These are phyloP conservation scores for Nigrospora osmanthi DNA, from an alignment of 2,329 filamentous ascomycete genomes.

Conservation along the genomic window DNA sequence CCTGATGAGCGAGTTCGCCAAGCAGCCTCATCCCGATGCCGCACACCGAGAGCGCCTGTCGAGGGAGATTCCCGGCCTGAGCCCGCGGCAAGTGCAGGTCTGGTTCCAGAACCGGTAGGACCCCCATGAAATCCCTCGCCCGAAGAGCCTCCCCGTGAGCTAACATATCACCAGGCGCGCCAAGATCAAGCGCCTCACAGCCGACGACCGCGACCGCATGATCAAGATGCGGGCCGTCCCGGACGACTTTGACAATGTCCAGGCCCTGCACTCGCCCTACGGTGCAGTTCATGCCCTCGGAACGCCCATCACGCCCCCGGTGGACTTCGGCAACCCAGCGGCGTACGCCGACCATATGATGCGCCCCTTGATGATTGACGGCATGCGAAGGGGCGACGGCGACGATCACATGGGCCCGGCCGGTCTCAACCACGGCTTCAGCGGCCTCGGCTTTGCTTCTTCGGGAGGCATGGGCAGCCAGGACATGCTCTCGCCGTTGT, in stretches of 20 bases:
- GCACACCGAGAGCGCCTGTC: slow-evolving; percentile 82
- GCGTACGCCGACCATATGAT: slow-evolving; percentile 54
- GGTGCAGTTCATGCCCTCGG: slow-evolving; percentile 50
- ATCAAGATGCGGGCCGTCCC: slow-evolving; percentile 66
- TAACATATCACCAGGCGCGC: slow-evolving; percentile 42
- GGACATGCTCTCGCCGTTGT: slow-evolving; percentile 51
- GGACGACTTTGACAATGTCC: slow-evolving; percentile 63
- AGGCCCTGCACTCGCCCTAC: slow-evolving; percentile 60
- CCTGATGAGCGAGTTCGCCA: slow-evolving; percentile 93
- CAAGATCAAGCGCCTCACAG: slow-evolving; percentile 64
- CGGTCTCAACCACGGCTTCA: slow-evolving; percentile 60
- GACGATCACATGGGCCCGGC: slow-evolving; percentile 62
- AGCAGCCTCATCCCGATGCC: slow-evolving; percentile 89
- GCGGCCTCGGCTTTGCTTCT: slow-evolving; percentile 56
- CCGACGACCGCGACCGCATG: slow-evolving; percentile 63
- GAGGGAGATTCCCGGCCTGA: slow-evolving; percentile 83
- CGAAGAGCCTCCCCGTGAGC: not conserved
- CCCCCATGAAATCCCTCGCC: slow-evolving; percentile 1
- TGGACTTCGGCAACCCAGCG: slow-evolving; percentile 37
- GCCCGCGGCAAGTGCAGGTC: slow-evolving; percentile 88
- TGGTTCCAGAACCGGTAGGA: slow-evolving; percentile 98
- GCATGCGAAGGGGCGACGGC: slow-evolving; percentile 52
- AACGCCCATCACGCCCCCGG: slow-evolving; percentile 37
- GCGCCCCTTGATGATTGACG: slow-evolving; percentile 61
- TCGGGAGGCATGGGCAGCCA: slow-evolving; percentile 39